Evolutionary conservation across 495 filamentous ascomycete species (phyloP).

Genomic region (Friedmanniomyces simplex): DNA sequence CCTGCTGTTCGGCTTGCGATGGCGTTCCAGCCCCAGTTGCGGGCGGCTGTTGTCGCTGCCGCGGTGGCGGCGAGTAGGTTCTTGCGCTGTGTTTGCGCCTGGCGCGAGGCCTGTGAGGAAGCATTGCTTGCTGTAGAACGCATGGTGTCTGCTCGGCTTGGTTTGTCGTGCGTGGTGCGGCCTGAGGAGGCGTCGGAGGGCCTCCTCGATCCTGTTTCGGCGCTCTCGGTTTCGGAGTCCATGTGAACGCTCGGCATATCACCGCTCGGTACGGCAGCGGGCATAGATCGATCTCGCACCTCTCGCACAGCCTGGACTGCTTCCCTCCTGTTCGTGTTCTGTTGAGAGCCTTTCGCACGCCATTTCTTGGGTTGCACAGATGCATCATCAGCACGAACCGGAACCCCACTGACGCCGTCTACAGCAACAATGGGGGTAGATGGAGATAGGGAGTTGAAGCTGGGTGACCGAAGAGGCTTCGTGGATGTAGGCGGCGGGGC

Average conservation of each 20-base stretch:
- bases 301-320: conserved; percentile 13
- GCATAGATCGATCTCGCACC: conserved; percentile 6
- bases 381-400: conserved; percentile 25
- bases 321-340: background rate
- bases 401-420: conserved; percentile 1
- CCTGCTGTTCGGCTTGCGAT: conserved; percentile 44
- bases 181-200: background rate
- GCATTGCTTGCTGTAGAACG: background rate
- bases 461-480: conserved; percentile 16
- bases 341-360: background rate
- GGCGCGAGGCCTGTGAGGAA: conserved; percentile 6
- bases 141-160: background rate
- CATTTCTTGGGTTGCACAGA: conserved; percentile 5
- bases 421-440: conserved; percentile 5
- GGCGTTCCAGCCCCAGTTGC: conserved; percentile 72
- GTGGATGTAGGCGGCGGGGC: background rate
- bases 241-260: background rate
- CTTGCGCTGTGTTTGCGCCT: conserved; percentile 28
- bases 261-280: background rate
- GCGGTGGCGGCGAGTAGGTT: conserved; percentile 43
- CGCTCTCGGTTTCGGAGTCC: background rate
- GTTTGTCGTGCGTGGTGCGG: background rate
- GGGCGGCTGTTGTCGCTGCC: conserved; percentile 60
- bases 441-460: conserved; percentile 9
- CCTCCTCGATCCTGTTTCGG: background rate